Base-by-base conservation (phyloP, 192 early-diverging fungal genomes). In the Mortierella antarctica region DNA sequence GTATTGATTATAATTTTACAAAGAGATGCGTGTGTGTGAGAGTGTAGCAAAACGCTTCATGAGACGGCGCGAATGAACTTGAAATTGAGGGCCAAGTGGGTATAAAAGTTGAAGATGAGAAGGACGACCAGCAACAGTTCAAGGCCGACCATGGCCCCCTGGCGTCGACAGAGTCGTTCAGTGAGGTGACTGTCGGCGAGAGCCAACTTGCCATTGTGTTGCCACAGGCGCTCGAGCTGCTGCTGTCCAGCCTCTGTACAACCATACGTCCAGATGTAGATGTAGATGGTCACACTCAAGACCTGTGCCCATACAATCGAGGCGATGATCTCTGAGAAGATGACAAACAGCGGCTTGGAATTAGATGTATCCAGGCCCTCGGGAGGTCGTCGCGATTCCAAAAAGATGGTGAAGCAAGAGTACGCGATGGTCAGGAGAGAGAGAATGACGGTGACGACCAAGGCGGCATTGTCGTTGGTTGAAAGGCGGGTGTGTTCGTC, bases 51-150 rank as follows among this genome's bases (percentile, higher is more conserved):
- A 41, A 11, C 1, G 20, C 15, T 3, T 60, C 53, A 67, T 17
- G 76, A 66, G 23, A 79, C 65, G 7, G 70, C 77, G 13, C 65
- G 77, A 42, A 80, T 67, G 17, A 72, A 71, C 17, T 72, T 67
- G 65, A 80, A 80, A 70, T 80, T 80, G 18, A 57, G 69, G 52
- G 69, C 64, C 42, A 80, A 48, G 53, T 80, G 77, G 8, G 77
- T 80, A 20, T 80, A 80, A 57, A 80, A 80, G 65, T 80, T 80
- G 39, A 80, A 80, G 23, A 80, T 68, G 13, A 80, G 57, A n/a
- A 80, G 50, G 21, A 80, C 9, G 0, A 80, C 70, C 58, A 80
- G 46, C 59, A 80, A 57, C 23, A 72, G 47, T n/a, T 80, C 77
- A 39, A 80, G 39, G 0, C 77, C 77, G 10, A 80, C 77, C 77